Evolutionary conservation across 169 alveolate genomes (phyloP).

Genomic region (Besnoitia besnoiti): DNA sequence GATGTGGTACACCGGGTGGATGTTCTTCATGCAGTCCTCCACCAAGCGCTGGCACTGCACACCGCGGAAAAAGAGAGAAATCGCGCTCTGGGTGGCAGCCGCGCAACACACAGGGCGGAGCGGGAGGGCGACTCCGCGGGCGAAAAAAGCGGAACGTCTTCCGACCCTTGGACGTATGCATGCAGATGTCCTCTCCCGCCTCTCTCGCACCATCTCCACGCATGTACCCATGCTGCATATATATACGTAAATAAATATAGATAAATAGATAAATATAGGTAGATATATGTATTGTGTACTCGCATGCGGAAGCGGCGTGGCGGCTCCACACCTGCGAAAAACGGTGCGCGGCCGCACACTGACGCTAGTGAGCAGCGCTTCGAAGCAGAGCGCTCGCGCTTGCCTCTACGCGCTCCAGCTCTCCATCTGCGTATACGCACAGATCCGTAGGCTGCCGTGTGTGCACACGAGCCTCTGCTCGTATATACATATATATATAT

Average conservation of each 20-base stretch:
- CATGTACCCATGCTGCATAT: neutral
- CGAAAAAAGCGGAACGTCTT: neutral
- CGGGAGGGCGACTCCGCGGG: neutral
- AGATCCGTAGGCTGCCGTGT: too few relatives aligned
- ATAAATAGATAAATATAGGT: neutral
- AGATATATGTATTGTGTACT: neutral
- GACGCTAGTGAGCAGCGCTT: too few relatives aligned
- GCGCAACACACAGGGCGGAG: too few relatives aligned
- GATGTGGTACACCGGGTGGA: constrained; percentile 98
- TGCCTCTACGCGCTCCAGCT: too few relatives aligned
- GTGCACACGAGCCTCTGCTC: too few relatives aligned
- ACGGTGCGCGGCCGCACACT: too few relatives aligned
- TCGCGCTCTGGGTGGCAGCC: too few relatives aligned
- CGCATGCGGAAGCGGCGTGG: too few relatives aligned
- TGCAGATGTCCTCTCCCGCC: neutral
- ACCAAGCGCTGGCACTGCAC: constrained; percentile 90
- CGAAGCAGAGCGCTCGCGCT: too few relatives aligned
- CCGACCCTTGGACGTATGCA: neutral
- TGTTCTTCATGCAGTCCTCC: constrained; percentile 97
- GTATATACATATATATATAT: neutral
- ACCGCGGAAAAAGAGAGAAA: too few relatives aligned
- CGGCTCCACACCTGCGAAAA: too few relatives aligned
- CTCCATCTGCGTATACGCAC: too few relatives aligned
- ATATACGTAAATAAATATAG: neutral
- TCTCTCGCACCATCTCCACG: neutral